Evolutionary conservation across 768 basidiomycete genomes (phyloP), one percentile per base, ranked within the genome.

Genomic region (Neoboletus subvelutipes): DNA sequence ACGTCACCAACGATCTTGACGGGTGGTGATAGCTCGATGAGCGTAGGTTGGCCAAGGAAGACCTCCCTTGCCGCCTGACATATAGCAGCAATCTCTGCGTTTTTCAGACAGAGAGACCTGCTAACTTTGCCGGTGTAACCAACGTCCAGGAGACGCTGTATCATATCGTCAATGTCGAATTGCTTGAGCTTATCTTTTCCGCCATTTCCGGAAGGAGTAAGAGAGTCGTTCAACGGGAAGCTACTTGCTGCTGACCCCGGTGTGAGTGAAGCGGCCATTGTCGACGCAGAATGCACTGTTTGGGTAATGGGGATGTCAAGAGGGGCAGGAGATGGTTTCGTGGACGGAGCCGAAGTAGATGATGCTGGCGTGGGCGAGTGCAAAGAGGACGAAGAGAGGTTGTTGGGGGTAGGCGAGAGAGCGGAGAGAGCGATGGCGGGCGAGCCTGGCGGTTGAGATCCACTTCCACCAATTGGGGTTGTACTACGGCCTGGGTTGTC

Each of bases 1-100:
- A 98, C 95, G 74, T 99, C 97, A 28, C 97, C 97, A 18, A 98
- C 97, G 61, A 99, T 98, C 82, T 98, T 99, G 64, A 99, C 97
- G 28, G 97, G 96, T 10, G 97, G 97, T 6, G 90, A 92, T 49
- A 99, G 83, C 74, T 99, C 97, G 69, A 99, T 88, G 63, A 99
- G 86, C 4, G 96, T 98, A 10, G 97, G 97, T 71, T 99, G 97
- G 68, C 83, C 86, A 60, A 99, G 86, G 70, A 98, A 96, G 47
- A 98, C 91, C 62, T 98, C 97, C 49, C 97, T 86, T 29, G 96
- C 96, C 33, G 95, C 93, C 61, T 91, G 84, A 75, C 97, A 99
- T 58, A 99, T 89, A 34, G 90, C 86, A 20, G 88, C 87, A 65
- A 98, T 97, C 77, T 99, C 97, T 26, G 87, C 83, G 71, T 97